Evolutionary conservation across 768 basidiomycete genomes (phyloP).

Genomic region (Kwoniella sp.): DNA sequence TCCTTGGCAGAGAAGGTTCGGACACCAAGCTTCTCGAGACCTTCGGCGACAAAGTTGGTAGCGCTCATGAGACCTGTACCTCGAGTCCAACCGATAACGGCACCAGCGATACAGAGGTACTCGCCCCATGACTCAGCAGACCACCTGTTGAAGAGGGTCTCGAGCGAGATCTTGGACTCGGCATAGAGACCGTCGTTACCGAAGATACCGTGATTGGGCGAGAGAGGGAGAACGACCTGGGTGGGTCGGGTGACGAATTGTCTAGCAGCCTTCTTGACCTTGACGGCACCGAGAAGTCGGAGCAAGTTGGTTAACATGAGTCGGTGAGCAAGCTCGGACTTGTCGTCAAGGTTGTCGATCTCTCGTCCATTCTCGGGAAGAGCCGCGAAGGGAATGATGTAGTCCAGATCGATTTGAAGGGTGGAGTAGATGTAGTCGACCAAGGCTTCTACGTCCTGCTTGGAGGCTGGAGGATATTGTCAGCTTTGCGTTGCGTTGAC

Average conservation of each 20-base stretch:
- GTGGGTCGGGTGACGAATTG: constrained; percentile 97
- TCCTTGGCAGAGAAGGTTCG: constrained; percentile 99
- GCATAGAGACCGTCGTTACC: constrained; percentile 98
- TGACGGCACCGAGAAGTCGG: constrained; percentile 93
- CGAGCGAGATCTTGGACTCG: constrained; percentile 96
- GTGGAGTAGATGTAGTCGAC: constrained; percentile 97
- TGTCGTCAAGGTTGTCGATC: constrained; percentile 95
- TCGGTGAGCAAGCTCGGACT: constrained; percentile 94
- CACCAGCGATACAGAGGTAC: constrained; percentile 95
- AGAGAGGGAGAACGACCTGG: constrained; percentile 95
- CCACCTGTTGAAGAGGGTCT: constrained; percentile 98
- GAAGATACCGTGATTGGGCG: constrained; percentile 96
- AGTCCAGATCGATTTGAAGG: constrained; percentile 94
- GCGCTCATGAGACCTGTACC: constrained; percentile 97
- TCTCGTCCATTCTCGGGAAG: constrained; percentile 98
- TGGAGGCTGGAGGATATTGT: constrained; percentile 65
- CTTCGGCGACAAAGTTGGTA: constrained; percentile 90
- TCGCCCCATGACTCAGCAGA: constrained; percentile 98
- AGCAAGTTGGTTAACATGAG: constrained; percentile 98
- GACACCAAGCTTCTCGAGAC: constrained; percentile 87
- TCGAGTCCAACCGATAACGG: constrained; percentile 98
- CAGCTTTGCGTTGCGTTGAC: too few species aligned
- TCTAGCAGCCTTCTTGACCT: constrained; percentile 95
- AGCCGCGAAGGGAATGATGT: constrained; percentile 97
- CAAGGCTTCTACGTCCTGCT: constrained; percentile 96